A percentile compares a stretch with the other conserved stretches of the same genome.
Conservation (phyloP, 176 grass and related monocot genomes). For the Triticum monococcum region DNA sequence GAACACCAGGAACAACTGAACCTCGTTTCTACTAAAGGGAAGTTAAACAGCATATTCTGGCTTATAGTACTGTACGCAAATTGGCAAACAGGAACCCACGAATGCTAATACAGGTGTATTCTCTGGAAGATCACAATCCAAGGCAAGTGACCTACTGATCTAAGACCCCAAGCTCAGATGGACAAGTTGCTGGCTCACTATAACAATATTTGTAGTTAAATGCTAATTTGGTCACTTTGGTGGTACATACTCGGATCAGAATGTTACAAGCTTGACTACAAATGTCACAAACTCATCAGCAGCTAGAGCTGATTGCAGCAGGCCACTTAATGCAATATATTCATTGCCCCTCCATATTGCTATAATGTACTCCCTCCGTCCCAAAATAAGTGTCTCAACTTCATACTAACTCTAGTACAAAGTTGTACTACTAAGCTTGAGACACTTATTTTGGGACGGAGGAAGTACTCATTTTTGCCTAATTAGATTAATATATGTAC, state of each 20-base stretch:
- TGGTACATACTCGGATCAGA: neutral
- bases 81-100: neutral
- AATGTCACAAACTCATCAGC: neutral
- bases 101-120: neutral
- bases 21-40: too few species aligned
- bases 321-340: neutral
- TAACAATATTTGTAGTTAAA: neutral
- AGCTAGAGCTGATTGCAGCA: conserved; percentile 2
- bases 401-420: too few species aligned
- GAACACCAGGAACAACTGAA: neutral
- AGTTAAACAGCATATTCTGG: too few species aligned
- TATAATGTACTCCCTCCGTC: neutral
- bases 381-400: too few species aligned
- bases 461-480: neutral
- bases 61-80: too few species aligned
- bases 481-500: neutral
- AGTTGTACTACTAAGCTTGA: too few species aligned
- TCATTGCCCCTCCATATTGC: neutral
- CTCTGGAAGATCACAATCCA: neutral
- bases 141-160: neutral
- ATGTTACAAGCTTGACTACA: neutral
- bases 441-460: too few species aligned
- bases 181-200: neutral
- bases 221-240: conserved; percentile 1
- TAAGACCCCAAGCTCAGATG: neutral